Conservation (phyloP, 2,329 filamentous ascomycete species). For the Paecilomyces dactylethromorphus region DNA sequence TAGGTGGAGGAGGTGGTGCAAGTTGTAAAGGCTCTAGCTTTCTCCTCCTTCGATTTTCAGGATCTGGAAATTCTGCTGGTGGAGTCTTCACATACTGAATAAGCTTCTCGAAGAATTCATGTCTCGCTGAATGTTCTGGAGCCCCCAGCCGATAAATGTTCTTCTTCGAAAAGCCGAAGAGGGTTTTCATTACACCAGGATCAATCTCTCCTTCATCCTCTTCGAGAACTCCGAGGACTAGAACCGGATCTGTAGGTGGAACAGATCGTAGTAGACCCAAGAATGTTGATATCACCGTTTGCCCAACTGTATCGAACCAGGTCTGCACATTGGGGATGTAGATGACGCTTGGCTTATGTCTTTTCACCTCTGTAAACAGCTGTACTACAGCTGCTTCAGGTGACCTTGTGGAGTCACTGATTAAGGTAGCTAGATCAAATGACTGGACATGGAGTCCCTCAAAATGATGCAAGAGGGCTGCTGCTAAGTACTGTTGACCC, state of each 20-base stretch:
- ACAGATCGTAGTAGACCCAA: constrained; percentile 73
- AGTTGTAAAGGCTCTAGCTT: constrained; percentile 69
- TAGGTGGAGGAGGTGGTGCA: constrained; percentile 65
- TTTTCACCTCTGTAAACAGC: constrained; percentile 84
- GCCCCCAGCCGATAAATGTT: constrained; percentile 66
- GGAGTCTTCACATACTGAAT: constrained; percentile 70
- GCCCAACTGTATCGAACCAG: constrained; percentile 71
- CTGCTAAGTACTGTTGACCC: constrained; percentile 86
- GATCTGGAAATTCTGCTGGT: constrained; percentile 81
- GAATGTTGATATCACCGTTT: constrained; percentile 68
- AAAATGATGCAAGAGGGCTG: constrained; percentile 80
- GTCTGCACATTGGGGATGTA: constrained; percentile 85
- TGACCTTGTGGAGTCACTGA: constrained; percentile 73
- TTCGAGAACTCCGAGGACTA: constrained; percentile 82
- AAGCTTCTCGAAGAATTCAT: constrained; percentile 71
- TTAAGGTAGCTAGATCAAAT: constrained; percentile 81
- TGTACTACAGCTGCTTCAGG: constrained; percentile 85
- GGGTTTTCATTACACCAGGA: constrained; percentile 59
- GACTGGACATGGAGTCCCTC: constrained; percentile 92
- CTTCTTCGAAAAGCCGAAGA: constrained; percentile 80
- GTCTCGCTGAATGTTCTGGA: constrained; percentile 58
- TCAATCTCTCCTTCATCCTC: constrained; percentile 54
- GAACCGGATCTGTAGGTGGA: constrained; percentile 80
- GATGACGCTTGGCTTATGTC: constrained; percentile 92
- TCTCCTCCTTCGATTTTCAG: constrained; percentile 77